Base-by-base conservation (phyloP, 768 basidiomycete species). In the Tricholoma saponaceum region DNA sequence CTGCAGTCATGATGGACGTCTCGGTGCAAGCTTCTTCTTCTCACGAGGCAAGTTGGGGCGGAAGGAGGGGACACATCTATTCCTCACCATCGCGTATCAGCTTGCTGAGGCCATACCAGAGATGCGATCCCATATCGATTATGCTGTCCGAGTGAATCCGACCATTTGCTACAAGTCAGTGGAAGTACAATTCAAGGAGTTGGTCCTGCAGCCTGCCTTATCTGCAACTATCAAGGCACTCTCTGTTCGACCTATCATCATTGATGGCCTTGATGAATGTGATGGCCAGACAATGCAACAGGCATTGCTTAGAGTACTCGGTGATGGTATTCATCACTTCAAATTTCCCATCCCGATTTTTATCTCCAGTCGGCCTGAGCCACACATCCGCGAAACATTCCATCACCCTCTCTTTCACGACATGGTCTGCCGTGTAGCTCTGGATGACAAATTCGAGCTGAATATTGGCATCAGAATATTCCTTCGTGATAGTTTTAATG, bases 11-110 rank as follows among this genome's bases (percentile, higher is more conserved):
- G 41, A 32, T 28, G 59, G 52, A 13, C 56, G 43, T 8, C 62
- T 72, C 5, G 71, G 64, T n/a, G 72, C 70, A 0, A 68, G 64
- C 37, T 74, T 74, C 62, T 74, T 74, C 51, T 75, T 75, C 63
- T 71, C 67, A 2, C 65, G 72, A 16, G 57, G 62, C 18, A 67
- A 67, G 39, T 30, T 60, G 5, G 63, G 64, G 23, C 64, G 72
- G 3, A 66, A 64, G 16, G 64, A 62, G 16, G 60, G 60, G 4
- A 59, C 51, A 12, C 59, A 63, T 6, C 60, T 76, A 5, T 52
- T 74, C 7, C 57, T 73, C 0, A 73, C 75, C 0, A 43, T 75
- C 18, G 65, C 65, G 0, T 67, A 64, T 8, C 69, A 73, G 30
- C 54, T 75, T 14, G 55, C 54, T 3, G 22, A 55, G 3, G 41